Evolutionary conservation across 441 rosid genomes (phyloP).

Genomic region (Theobroma grandiflorum): DNA sequence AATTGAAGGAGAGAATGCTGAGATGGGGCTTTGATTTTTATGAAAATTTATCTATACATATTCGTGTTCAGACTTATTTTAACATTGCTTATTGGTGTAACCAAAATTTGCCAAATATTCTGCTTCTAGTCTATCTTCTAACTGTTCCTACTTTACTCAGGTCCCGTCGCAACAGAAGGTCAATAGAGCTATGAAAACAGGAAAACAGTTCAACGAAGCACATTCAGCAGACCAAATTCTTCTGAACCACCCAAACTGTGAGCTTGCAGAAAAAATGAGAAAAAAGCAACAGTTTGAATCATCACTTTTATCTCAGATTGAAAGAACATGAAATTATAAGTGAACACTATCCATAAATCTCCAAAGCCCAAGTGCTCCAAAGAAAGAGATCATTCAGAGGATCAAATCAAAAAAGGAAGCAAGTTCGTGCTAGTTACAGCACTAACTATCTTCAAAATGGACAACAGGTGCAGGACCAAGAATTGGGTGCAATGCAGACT

Average conservation of each 20-base stretch:
- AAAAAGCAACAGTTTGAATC: neutral
- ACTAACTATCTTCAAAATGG: slow-evolving; percentile 36
- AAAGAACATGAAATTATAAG: slow-evolving; percentile 25
- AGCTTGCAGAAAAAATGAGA: neutral
- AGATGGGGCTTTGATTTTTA: neutral
- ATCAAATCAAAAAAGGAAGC: slow-evolving; percentile 29
- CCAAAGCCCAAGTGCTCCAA: slow-evolving; percentile 31
- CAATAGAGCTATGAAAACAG: no score
- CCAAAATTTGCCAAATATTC: neutral
- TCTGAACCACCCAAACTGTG: neutral
- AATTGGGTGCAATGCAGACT: slow-evolving; percentile 39
- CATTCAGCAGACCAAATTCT: neutral
- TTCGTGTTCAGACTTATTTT: neutral
- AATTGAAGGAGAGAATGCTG: neutral
- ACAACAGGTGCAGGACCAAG: slow-evolving; percentile 40
- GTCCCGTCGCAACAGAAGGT: slow-evolving; percentile 10
- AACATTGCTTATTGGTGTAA: neutral
- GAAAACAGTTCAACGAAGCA: neutral
- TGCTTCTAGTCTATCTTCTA: neutral
- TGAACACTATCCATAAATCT: slow-evolving; percentile 33
- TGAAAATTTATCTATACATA: neutral
- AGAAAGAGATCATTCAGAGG: slow-evolving; percentile 37
- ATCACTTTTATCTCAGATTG: slow-evolving; percentile 3
- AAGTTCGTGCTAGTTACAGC: slow-evolving; percentile 39
- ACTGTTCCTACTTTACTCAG: slow-evolving; percentile 24